Evolutionary conservation across 2,329 filamentous ascomycete genomes (phyloP).

Genomic region (Tolypocladium endophyticum): DNA sequence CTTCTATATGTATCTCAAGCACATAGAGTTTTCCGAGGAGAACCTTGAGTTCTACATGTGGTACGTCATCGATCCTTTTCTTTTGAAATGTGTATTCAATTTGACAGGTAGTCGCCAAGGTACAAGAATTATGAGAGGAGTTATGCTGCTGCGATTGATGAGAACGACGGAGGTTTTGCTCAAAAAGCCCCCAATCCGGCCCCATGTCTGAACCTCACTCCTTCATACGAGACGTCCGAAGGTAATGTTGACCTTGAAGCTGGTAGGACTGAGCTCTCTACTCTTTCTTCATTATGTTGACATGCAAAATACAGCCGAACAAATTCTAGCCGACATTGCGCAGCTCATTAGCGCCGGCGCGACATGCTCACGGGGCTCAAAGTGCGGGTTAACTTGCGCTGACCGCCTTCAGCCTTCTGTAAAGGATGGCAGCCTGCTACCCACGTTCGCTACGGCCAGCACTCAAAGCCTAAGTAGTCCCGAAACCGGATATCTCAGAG

Average conservation of each 20-base stretch:
- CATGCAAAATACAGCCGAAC: not conserved
- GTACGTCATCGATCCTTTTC: conserved; percentile 14
- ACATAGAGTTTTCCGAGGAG: conserved; percentile 37
- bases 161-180: not conserved
- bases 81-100: not conserved
- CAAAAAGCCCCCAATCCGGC: not conserved
- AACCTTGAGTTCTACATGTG: conserved; percentile 40
- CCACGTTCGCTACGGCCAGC: not conserved
- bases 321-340: not conserved
- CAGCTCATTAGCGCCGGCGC: not conserved
- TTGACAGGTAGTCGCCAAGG: conserved; percentile 13
- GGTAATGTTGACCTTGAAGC: not conserved
- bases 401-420: not conserved
- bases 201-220: no score
- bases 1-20: conserved; percentile 40
- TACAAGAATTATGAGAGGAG: conserved; percentile 31
- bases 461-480: not conserved
- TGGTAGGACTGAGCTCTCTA: not conserved
- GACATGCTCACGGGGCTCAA: not conserved
- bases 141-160: not conserved
- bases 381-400: not conserved
- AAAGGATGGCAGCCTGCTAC: not conserved
- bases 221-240: not conserved
- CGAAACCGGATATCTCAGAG: conserved; percentile 5
- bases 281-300: not conserved